These are phyloP conservation scores for Ophiorrhiza pumila DNA, from an alignment of 257 asterid genomes.

Conservation along the genomic window DNA sequence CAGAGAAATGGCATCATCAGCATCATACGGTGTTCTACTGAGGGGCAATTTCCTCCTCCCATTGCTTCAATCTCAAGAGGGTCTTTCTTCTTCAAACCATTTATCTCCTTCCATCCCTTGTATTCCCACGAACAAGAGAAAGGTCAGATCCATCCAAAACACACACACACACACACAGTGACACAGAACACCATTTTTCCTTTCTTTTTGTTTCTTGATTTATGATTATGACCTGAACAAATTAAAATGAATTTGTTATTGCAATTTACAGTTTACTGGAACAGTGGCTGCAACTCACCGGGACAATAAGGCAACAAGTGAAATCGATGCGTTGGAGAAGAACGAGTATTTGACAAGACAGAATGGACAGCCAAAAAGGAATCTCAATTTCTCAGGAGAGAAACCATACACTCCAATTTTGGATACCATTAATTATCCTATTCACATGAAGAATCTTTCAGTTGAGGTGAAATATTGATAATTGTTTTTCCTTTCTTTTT, in stretches of 20 bases:
- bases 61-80: slow-evolving; percentile 12
- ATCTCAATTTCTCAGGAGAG: slow-evolving; percentile 45
- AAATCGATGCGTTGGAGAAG: slow-evolving; percentile 2
- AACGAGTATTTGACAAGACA: slow-evolving; percentile 8
- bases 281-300: slow-evolving; percentile 25
- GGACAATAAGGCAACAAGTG: slow-evolving; percentile 23
- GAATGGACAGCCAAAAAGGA: slow-evolving; percentile 18
- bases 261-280: slow-evolving; percentile 25
- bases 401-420: slow-evolving; percentile 55
- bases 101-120: background rate
- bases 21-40: background rate
- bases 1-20: slow-evolving; percentile 1
- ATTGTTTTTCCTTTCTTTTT: background rate
- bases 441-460: slow-evolving; percentile 69
- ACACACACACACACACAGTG: too few species aligned
- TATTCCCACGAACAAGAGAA: background rate
- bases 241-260: background rate
- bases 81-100: background rate
- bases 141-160: background rate
- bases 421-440: slow-evolving; percentile 62
- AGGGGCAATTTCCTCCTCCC: slow-evolving; percentile 14
- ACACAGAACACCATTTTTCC: too few species aligned
- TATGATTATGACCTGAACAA: background rate
- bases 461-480: slow-evolving; percentile 31
- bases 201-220: background rate